Evolutionary conservation across 2,329 filamentous ascomycete species (phyloP).

Genomic region (Aspergillus quadricinctus): DNA sequence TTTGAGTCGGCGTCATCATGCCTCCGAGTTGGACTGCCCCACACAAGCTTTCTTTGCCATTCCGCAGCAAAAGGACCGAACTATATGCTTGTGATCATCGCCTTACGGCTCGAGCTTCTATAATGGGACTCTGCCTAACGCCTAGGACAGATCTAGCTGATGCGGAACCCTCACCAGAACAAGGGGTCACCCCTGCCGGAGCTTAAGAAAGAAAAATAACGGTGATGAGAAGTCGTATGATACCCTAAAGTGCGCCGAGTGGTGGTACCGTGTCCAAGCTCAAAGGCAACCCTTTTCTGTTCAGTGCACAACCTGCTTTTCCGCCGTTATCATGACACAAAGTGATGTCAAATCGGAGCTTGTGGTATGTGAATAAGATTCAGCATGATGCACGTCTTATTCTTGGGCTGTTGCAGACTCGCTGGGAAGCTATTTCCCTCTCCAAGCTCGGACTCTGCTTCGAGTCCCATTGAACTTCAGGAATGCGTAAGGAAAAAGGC

Average conservation of each 20-base stretch:
- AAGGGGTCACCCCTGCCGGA: background rate
- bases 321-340: background rate
- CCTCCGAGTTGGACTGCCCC: background rate
- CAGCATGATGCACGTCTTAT: background rate
- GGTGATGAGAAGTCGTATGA: background rate
- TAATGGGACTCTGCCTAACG: background rate
- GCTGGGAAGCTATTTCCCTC: background rate
- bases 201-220: background rate
- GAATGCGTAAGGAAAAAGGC: conserved; percentile 14
- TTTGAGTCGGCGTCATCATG: background rate
- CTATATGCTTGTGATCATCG: background rate
- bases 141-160: background rate
- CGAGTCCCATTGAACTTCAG: background rate
- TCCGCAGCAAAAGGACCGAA: background rate
- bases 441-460: background rate
- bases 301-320: background rate
- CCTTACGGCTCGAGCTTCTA: background rate
- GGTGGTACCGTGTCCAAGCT: background rate
- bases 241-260: background rate
- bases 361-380: background rate
- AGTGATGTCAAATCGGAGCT: background rate
- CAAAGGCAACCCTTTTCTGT: background rate
- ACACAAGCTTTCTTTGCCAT: background rate
- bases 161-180: background rate
- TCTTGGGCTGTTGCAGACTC: background rate